phyloP scores from a whole-genome alignment of 2,329 filamentous ascomycete genomes.

The Xylariaceae sp. region DNA sequence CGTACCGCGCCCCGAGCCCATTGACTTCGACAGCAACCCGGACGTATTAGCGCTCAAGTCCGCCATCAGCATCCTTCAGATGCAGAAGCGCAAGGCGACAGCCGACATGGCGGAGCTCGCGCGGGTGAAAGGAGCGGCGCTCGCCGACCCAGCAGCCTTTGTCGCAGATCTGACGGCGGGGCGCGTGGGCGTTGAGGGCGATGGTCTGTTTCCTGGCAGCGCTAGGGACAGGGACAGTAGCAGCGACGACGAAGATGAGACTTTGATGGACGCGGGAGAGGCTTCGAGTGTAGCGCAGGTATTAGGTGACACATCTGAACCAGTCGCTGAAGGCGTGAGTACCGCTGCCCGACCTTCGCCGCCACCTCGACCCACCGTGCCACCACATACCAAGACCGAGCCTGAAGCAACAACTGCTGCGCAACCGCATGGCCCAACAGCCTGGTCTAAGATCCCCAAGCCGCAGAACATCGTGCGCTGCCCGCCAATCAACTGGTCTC shows the following conservation, averaged over 20 bases:
- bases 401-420: not conserved
- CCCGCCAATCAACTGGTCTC: constrained; percentile 90
- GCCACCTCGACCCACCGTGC: not conserved
- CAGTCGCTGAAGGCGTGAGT: not conserved
- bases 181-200: constrained; percentile 43
- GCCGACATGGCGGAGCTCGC: constrained; percentile 70
- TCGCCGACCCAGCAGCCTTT: constrained; percentile 69
- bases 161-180: constrained; percentile 62
- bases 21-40: constrained; percentile 64
- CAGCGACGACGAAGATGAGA: constrained; percentile 17
- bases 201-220: constrained; percentile 19
- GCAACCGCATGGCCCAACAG: constrained; percentile 14
- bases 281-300: no score
- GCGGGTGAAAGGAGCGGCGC: constrained; percentile 64
- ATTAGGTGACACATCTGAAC: no score
- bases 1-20: constrained; percentile 43
- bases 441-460: constrained; percentile 64
- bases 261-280: no score
- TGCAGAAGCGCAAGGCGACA: constrained; percentile 75
- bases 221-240: constrained; percentile 13
- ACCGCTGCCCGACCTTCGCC: not conserved
- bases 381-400: not conserved
- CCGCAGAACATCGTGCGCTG: constrained; percentile 80
- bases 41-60: constrained; percentile 84
- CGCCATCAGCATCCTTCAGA: constrained; percentile 79